phyloP scores from a whole-genome alignment of 2,329 filamentous ascomycete species.

The Cephalotrichum gorgonifer region DNA sequence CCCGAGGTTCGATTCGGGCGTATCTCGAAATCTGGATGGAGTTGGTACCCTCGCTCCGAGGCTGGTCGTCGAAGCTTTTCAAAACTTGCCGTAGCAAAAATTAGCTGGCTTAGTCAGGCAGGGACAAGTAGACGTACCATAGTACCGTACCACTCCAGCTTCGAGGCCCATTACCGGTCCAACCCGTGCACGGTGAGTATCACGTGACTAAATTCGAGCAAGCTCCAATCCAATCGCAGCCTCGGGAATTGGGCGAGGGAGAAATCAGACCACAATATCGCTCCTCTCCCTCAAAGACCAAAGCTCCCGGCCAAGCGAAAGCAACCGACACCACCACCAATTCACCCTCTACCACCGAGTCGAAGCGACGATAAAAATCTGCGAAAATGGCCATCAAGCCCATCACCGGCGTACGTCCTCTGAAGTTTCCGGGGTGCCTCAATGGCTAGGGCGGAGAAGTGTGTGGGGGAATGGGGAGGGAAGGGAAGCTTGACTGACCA shows the following conservation, averaged over 20 bases:
- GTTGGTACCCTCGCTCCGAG: background rate
- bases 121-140: too few relatives aligned
- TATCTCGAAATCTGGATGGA: background rate
- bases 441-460: constrained; percentile 13
- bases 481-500: background rate
- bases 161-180: background rate
- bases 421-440: constrained; percentile 10
- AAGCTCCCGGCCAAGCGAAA: background rate
- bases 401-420: constrained; percentile 46
- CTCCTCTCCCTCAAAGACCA: background rate
- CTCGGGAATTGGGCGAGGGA: background rate
- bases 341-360: background rate
- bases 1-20: background rate
- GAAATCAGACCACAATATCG: constrained; percentile 5
- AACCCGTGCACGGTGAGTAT: background rate
- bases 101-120: constrained; percentile 3
- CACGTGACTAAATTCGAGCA: background rate
- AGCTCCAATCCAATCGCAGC: background rate
- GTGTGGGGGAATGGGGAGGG: background rate
- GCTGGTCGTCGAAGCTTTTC: background rate
- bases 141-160: background rate
- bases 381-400: constrained; percentile 44
- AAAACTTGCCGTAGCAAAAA: constrained; percentile 1
- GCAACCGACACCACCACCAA: background rate
- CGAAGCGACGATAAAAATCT: constrained; percentile 4